phyloP scores from a whole-genome alignment of 306 rosid genomes.

The Quercus engelmannii region DNA sequence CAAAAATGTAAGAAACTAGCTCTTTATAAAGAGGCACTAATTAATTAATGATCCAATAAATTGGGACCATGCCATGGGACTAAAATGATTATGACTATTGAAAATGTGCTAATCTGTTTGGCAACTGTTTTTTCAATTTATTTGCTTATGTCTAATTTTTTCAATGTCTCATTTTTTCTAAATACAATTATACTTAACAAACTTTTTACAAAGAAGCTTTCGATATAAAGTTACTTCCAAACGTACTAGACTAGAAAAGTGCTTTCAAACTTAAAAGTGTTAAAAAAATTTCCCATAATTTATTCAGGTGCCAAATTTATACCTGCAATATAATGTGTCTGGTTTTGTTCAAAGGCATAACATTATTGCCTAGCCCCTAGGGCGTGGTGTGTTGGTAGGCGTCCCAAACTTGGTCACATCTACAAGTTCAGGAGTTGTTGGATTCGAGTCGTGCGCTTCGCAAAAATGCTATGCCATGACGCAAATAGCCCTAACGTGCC shows the following conservation, averaged over 20 bases:
- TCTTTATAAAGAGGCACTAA: background rate
- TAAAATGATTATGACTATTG: too few species aligned
- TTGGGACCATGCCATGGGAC: background rate
- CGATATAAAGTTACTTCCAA: too few species aligned
- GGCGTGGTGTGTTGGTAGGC: rapidly evolving
- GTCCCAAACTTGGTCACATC: rapidly evolving
- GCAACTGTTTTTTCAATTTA: too few species aligned
- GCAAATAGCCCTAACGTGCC: rapidly evolving
- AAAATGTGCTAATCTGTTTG: too few species aligned
- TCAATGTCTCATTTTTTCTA: too few species aligned
- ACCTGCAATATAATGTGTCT: background rate
- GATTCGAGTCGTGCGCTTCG: rapidly evolving
- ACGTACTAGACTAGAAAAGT: too few species aligned
- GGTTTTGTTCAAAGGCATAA: background rate
- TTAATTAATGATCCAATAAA: background rate
- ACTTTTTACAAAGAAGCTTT: too few species aligned
- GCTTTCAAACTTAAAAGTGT: background rate
- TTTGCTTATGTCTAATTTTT: too few species aligned
- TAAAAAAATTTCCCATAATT: background rate
- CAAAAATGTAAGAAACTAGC: background rate
- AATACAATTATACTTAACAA: too few species aligned
- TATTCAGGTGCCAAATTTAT: background rate
- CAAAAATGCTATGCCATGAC: rapidly evolving
- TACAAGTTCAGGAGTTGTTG: rapidly evolving
- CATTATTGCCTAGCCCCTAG: background rate